Base-by-base conservation (phyloP, 768 basidiomycete species). In the Naganishia kalamii region DNA sequence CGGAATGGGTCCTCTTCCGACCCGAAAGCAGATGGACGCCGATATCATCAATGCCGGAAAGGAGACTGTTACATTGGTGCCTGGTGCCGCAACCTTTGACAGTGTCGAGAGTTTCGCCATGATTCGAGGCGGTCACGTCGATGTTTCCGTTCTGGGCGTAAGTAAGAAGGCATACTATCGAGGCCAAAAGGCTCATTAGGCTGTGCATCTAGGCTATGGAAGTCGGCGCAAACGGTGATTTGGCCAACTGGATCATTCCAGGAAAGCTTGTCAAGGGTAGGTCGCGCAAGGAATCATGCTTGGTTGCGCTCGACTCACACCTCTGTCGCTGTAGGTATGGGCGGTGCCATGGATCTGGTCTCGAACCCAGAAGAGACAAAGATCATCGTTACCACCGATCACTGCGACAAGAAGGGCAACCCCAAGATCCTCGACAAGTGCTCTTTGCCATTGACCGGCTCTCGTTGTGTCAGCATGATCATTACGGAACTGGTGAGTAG, bases 231-330 rank as follows among this genome's bases (percentile, higher is more conserved):
- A 85, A 85, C 0, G 91, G 74, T 47, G 92, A 96, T 75, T 88
- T 96, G 69, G 92, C 92, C 60, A 96, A 96, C 81, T 96, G 91
- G 76, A 96, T 94, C 90, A 91, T 94, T 72, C 92, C 92, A 0
- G 92, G 92, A 19, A 93, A 94, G 81, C 59, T 70, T 25, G 67
- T 70, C 52, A 70, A 70, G 61, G 65, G 66, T 57, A 40, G 40
- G 54, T 35, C 35, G n/a, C 49, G 37, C 13, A 27, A 35, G 25
- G 8, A 17, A 47, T 13, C 8, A 19, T 12, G 8, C 21, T 7
- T 25, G 35, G 15, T 23, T 19, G 11, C 32, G 3, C 13, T 11
- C 35, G n/a, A 21, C 11, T 57, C 11, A 13, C 25, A 12, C 19
- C 30, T 15, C 21, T 15, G 2, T 29, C 21, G 35, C 54, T 57